Evolutionary conservation across 768 basidiomycete species (phyloP), one percentile per base, ranked within the genome.

Genomic region (Lactifluus subvellereus): DNA sequence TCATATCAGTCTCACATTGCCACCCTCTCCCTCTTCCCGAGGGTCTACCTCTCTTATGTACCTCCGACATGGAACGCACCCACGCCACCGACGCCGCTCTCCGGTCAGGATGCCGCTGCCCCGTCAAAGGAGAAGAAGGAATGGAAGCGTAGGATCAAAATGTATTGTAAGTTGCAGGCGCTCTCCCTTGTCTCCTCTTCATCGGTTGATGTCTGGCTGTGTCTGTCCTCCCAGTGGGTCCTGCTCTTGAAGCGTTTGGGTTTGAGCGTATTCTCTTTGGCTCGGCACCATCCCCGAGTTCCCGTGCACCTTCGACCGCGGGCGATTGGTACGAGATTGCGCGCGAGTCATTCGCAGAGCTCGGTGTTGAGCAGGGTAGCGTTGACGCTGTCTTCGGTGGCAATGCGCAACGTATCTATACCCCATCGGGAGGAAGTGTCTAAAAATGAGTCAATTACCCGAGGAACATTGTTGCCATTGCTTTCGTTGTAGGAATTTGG

Each of bases 161-260:
- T 93, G 83, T 93, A 90, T 75, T 76, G 91, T 93, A 70, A 76
- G 90, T 85, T 13, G 20, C 11, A 27, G 7, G 18, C 27, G 32
- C 42, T 67, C 32, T 27, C 14, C 22, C 45, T 42, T 54, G 40
- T 63, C 13, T 62, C 57, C 48, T 20, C 43, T 49, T 62, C 52
- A 57, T 65, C 40, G 33, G 14, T 32, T 64, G 20, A 43, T 45
- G 10, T 27, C 2, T 3, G 27, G 27, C 27, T 27, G 27, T 27
- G 27, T 27, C 27, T 27, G 27, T 54, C 37, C 27, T 59, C 22
- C 4, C 62, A 94, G 91, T 93, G 67, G 87, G 85, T 8, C 91
- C 89, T 16, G 86, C 87, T 42, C 75, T 92, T 65, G 91, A 94
- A 72, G 91, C 91, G 3, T 93, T 93, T 71, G 91, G 91, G 7